Base-by-base conservation (phyloP, 2,329 filamentous ascomycete species). In the Dactylellina parvicollis region DNA sequence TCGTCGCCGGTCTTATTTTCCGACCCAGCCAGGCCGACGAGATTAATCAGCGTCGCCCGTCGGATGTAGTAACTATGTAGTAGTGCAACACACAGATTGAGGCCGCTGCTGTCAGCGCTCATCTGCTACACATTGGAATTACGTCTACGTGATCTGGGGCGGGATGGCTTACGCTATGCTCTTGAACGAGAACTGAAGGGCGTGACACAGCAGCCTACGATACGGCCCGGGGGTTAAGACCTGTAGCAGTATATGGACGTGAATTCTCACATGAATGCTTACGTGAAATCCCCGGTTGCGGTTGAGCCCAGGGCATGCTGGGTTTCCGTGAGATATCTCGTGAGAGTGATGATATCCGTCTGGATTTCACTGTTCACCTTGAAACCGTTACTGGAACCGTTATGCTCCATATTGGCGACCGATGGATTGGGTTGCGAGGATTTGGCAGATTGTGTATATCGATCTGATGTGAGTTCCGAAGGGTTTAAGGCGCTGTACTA, bases 151-250 rank as follows among this genome's bases (percentile, higher is more conserved):
- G 14, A 16, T 54, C n/a, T 1, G 22, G 18, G 18, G 3, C 24
- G 28, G 30, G 46, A 55, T 52, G 16, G 14, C 76, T 56, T 77
- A 78, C 78, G 95, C 92, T 82, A 99, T 99, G 77, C 92, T 96
- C 86, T 99, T 99, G 90, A 99, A 99, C 76, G 95, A 94, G 85
- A 98, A 99, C 83, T 98, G 95, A 71, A 99, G 90, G 73, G 95
- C 93, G 81, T 99, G 95, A 86, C 92, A 97, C 72, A 99, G 88
- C 59, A 99, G 87, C 79, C 93, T 97, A 79, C 36, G 10, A 42
- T 22, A 22, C 36, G 1, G 16, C 26, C 8, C 7, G 30, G 22
- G 28, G 28, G 47, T 56, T 62, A 20, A 3, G n/a, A 42, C 46
- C 36, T 26, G 65, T 47, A 14, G 4, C 22, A 12, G 20, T 8